Conservation (phyloP, 768 basidiomycete species). For the Trametes meyenii region DNA sequence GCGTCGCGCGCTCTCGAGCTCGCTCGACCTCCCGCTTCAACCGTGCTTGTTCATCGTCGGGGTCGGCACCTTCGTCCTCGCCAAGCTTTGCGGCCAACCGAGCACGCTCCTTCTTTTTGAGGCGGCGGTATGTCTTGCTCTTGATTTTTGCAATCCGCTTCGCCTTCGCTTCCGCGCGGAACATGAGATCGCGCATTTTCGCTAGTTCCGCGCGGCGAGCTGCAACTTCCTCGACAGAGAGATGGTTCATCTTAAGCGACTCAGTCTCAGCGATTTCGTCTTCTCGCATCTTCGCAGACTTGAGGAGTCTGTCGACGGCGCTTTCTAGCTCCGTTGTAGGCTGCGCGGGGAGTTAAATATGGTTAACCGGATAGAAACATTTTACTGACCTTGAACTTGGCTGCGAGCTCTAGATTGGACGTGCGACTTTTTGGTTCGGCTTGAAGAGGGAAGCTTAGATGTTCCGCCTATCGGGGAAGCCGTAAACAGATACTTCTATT, state of each 20-base stretch:
- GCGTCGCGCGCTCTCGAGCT: constrained; percentile 87
- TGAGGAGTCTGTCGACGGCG: constrained; percentile 79
- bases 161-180: constrained; percentile 89
- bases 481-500: constrained; percentile 5
- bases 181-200: constrained; percentile 90
- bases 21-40: constrained; percentile 77
- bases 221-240: constrained; percentile 84
- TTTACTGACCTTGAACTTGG: constrained; percentile 77
- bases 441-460: constrained; percentile 86
- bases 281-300: constrained; percentile 81
- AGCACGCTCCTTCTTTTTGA: constrained; percentile 78
- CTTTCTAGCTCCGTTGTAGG: constrained; percentile 86
- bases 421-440: constrained; percentile 52
- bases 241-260: constrained; percentile 79
- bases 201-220: constrained; percentile 80
- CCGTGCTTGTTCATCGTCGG: constrained; percentile 49
- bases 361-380: not conserved
- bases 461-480: constrained; percentile 62
- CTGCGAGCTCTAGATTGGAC: constrained; percentile 75
- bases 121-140: constrained; percentile 87
- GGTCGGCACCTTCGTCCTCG: constrained; percentile 54
- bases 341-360: constrained; percentile 38
- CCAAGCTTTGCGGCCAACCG: constrained; percentile 52
- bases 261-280: constrained; percentile 79
- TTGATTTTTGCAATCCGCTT: constrained; percentile 94